Evolutionary conservation across 352 stramenopile genomes (phyloP).

Genomic region (Globisporangium mamillatum): DNA sequence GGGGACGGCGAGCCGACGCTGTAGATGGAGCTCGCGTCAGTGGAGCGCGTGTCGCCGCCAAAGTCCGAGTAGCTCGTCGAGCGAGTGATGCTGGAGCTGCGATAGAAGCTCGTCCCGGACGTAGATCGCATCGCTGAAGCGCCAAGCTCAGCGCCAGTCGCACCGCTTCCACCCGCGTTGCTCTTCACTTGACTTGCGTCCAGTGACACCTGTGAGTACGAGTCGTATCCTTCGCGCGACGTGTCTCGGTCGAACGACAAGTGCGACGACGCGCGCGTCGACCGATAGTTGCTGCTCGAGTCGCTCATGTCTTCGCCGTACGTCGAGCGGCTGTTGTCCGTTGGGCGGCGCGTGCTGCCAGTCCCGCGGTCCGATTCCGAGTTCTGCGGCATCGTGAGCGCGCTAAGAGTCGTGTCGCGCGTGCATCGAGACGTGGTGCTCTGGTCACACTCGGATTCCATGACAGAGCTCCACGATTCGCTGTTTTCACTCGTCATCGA

Average conservation of each 20-base stretch:
- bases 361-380: conserved; percentile 28
- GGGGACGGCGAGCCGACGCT: conserved; percentile 13
- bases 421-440: conserved; percentile 49
- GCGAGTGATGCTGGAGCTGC: conserved; percentile 10
- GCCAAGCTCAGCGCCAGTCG: not conserved
- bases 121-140: not conserved
- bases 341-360: not conserved
- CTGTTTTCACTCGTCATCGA: conserved; percentile 53
- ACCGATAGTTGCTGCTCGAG: conserved; percentile 20
- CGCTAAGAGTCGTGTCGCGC: conserved; percentile 68
- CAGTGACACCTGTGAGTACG: conserved; percentile 5
- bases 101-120: conserved; percentile 15
- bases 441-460: conserved; percentile 58
- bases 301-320: conserved; percentile 13
- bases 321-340: conserved; percentile 3
- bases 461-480: conserved; percentile 71
- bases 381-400: conserved; percentile 37
- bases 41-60: conserved; percentile 13
- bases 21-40: conserved; percentile 18
- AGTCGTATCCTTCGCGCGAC: not conserved
- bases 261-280: conserved; percentile 10
- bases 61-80: conserved; percentile 15
- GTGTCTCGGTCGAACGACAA: conserved; percentile 10
- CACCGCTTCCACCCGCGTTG: no score
- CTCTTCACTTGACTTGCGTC: not conserved